These are phyloP conservation scores for Candida tallmaniae DNA, from an alignment of 805 yeast genomes.

Conservation along the genomic window DNA sequence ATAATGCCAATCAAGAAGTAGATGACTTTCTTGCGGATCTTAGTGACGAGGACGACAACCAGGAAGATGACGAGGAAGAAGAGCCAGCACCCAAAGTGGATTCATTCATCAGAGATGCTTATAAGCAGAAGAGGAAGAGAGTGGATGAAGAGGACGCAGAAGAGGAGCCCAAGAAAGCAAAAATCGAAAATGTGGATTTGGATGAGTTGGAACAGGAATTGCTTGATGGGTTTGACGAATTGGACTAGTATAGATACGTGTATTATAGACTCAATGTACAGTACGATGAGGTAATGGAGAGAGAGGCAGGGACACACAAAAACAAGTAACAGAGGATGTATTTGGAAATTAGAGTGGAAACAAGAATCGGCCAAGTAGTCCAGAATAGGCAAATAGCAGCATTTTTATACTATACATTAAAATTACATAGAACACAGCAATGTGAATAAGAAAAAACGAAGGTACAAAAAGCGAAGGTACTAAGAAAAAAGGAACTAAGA, in stretches of 20 bases:
- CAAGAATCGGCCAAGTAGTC: too few species aligned
- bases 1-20: slow-evolving; percentile 41
- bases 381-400: too few species aligned
- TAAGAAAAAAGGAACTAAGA: too few species aligned
- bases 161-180: slow-evolving; percentile 9
- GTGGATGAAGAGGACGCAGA: slow-evolving; percentile 15
- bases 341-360: too few species aligned
- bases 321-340: too few species aligned
- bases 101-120: slow-evolving; percentile 24
- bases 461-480: too few species aligned
- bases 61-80: slow-evolving; percentile 23
- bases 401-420: too few species aligned
- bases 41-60: slow-evolving; percentile 34
- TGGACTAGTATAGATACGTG: slow-evolving; percentile 19
- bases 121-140: slow-evolving; percentile 16
- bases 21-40: slow-evolving; percentile 46
- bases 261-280: neutral
- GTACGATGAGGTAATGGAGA: too few species aligned
- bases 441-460: too few species aligned
- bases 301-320: too few species aligned
- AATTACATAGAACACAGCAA: too few species aligned
- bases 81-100: slow-evolving; percentile 17
- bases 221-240: slow-evolving; percentile 49
- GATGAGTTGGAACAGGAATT: slow-evolving; percentile 49
- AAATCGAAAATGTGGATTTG: slow-evolving; percentile 20